Conservation (phyloP, 441 rosid species). For the Rhodomyrtus psidioides region DNA sequence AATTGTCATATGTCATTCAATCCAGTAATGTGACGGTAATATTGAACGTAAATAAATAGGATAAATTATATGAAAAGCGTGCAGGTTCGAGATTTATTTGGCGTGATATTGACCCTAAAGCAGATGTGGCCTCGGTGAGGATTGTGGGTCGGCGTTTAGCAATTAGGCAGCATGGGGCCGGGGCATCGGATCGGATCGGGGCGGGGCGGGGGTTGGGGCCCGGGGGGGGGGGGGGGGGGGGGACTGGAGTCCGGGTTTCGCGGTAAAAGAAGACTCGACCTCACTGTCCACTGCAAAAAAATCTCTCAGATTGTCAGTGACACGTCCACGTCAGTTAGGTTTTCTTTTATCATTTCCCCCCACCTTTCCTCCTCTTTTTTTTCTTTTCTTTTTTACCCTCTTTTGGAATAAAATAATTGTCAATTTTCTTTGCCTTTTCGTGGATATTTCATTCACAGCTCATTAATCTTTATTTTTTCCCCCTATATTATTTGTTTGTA, state of each 20-base stretch:
- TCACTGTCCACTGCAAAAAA: neutral
- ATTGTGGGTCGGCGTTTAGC: neutral
- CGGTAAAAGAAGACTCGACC: conserved; percentile 46
- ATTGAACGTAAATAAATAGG: too few species aligned
- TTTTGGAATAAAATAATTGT: neutral
- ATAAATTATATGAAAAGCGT: too few species aligned
- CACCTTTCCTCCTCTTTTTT: neutral
- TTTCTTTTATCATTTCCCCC: neutral
- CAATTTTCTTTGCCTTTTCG: neutral
- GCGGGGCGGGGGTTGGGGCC: too few species aligned
- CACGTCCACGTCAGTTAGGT: conserved; percentile 29
- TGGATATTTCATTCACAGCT: neutral
- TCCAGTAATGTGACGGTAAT: too few species aligned
- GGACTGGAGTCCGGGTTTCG: conserved; percentile 54
- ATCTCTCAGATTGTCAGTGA: conserved; percentile 25
- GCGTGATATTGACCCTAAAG: too few species aligned
- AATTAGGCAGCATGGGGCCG: neutral
- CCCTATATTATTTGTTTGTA: too few species aligned
- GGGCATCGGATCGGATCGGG: neutral
- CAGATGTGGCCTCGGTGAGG: neutral
- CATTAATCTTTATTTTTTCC: neutral
- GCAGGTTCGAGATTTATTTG: too few species aligned
- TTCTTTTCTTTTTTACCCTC: neutral
- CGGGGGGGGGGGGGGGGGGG: conserved; percentile 16
- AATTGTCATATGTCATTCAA: too few species aligned